phyloP scores from a whole-genome alignment of 2,329 filamentous ascomycete genomes.

The Epichloe glyceriae region DNA sequence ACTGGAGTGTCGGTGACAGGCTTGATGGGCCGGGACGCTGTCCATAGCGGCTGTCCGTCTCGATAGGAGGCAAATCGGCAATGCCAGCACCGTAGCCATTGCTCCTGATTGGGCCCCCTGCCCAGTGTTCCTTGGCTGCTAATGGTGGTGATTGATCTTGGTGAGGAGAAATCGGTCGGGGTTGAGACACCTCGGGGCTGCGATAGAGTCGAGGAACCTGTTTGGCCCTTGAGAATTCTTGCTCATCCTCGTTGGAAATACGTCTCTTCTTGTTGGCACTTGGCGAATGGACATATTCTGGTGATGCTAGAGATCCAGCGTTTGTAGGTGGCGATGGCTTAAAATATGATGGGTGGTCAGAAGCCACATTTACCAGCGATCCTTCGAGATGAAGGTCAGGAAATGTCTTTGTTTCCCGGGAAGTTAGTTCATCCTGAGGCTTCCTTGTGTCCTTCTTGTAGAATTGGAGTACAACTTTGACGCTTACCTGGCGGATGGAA shows the following conservation, averaged over 20 bases:
- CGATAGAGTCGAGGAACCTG: constrained; percentile 35
- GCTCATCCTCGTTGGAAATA: constrained; percentile 28
- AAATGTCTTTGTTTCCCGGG: constrained; percentile 25
- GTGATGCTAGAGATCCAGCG: constrained; percentile 17
- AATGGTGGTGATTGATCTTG: constrained; percentile 10
- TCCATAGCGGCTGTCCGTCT: constrained; percentile 23
- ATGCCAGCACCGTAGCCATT: constrained; percentile 16
- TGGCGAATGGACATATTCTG: constrained; percentile 38
- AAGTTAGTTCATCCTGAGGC: background rate
- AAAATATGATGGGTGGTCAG: background rate
- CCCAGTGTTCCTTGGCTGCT: constrained; percentile 15
- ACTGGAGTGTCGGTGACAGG: constrained; percentile 23
- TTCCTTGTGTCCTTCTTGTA: background rate
- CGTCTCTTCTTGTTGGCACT: constrained; percentile 35
- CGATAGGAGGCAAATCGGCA: constrained; percentile 17
- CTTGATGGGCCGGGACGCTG: constrained; percentile 26
- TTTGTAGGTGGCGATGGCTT: background rate
- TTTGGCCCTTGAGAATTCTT: constrained; percentile 25
- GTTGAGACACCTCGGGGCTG: constrained; percentile 19
- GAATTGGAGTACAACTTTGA: background rate
- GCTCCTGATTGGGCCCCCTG: constrained; percentile 12
- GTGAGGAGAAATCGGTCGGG: constrained; percentile 24
- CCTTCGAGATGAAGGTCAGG: constrained; percentile 28
- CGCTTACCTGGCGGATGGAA: constrained; percentile 38
- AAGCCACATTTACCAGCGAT: background rate